These are phyloP conservation scores for Ascomycota sp. DNA, from an alignment of 2,329 filamentous ascomycete species.

Conservation along the genomic window DNA sequence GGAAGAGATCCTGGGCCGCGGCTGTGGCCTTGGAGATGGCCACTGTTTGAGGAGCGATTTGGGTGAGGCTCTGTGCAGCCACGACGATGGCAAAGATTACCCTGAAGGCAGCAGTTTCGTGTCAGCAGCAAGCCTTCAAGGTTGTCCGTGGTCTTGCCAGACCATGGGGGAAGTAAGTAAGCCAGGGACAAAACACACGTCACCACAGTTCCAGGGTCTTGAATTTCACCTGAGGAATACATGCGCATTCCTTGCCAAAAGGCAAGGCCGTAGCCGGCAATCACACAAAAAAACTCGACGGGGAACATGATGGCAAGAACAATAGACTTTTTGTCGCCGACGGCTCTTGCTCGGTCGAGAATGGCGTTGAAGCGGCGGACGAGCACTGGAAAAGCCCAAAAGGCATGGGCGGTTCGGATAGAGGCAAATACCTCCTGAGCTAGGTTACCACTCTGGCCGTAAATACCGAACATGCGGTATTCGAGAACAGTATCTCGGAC, in stretches of 20 bases:
- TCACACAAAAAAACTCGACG: conserved; percentile 25
- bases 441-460: conserved; percentile 20
- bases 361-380: conserved; percentile 19
- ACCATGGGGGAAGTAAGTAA: not conserved
- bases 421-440: conserved; percentile 28
- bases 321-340: conserved; percentile 22
- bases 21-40: conserved; percentile 24
- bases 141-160: no score
- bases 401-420: conserved; percentile 28
- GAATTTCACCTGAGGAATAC: conserved; percentile 22
- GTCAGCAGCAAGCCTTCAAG: no score
- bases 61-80: conserved; percentile 22
- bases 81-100: conserved; percentile 27
- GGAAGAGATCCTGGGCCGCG: conserved; percentile 25
- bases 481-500: conserved; percentile 20
- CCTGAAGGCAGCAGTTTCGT: not conserved
- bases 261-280: conserved; percentile 23
- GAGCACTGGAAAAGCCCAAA: conserved; percentile 24
- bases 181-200: conserved; percentile 7
- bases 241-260: conserved; percentile 32
- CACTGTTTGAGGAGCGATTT: conserved; percentile 24
- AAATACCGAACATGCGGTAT: conserved; percentile 20
- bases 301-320: conserved; percentile 23
- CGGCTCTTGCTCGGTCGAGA: conserved; percentile 17
- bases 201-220: conserved; percentile 22